These are phyloP conservation scores for Geosmithia putterillii DNA, from an alignment of 2,329 filamentous ascomycete genomes.

Conservation along the genomic window DNA sequence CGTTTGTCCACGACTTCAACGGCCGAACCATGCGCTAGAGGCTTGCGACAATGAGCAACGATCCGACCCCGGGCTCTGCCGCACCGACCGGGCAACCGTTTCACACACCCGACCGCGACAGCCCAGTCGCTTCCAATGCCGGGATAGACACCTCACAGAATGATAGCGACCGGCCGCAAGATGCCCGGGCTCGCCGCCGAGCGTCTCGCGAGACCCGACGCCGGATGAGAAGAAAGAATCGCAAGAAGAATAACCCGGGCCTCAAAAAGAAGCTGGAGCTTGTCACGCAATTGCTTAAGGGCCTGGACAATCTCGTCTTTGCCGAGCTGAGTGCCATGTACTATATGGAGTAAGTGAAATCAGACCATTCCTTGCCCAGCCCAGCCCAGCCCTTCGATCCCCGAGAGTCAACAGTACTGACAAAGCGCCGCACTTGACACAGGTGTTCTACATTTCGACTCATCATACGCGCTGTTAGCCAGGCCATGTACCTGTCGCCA, in stretches of 20 bases:
- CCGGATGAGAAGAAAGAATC: constrained; percentile 21
- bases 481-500: constrained; percentile 53
- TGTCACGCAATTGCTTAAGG: constrained; percentile 45
- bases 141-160: background rate
- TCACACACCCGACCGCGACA: background rate
- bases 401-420: background rate
- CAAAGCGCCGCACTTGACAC: constrained; percentile 1
- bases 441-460: constrained; percentile 56
- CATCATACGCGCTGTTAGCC: constrained; percentile 42
- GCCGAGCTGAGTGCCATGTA: constrained; percentile 54
- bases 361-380: background rate
- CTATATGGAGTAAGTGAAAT: constrained; percentile 51
- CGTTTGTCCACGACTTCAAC: constrained; percentile 5
- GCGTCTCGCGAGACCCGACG: constrained; percentile 8
- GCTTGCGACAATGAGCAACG: constrained; percentile 36
- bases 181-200: background rate
- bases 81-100: constrained; percentile 14
- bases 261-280: constrained; percentile 48
- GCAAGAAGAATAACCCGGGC: constrained; percentile 24
- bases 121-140: background rate
- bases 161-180: background rate
- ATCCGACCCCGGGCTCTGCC: constrained; percentile 28
- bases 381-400: background rate
- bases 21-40: constrained; percentile 1
- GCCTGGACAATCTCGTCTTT: constrained; percentile 51